Conservation (phyloP, 73 alveolate genomes). For the Paramecium bursaria region DNA sequence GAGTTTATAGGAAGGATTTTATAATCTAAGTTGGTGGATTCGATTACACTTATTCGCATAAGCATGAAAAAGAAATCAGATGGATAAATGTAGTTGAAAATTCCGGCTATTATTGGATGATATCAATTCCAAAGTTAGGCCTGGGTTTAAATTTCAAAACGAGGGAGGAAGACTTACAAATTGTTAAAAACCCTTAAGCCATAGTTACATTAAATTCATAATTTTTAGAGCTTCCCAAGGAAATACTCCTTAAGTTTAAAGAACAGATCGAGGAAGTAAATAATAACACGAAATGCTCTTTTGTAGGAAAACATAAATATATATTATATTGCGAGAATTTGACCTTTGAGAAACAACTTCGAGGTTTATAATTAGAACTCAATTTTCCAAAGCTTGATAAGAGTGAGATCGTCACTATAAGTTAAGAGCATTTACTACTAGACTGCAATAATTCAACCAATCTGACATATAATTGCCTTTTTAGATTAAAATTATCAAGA, state of each 20-base stretch:
- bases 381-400: background rate
- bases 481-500: background rate
- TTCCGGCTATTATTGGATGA: conserved; percentile 57
- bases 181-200: conserved; percentile 34
- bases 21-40: conserved; percentile 42
- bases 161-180: background rate
- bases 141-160: background rate
- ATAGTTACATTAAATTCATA: conserved; percentile 29
- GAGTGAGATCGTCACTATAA: background rate
- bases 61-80: background rate
- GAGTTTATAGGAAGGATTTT: background rate
- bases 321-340: conserved; percentile 40
- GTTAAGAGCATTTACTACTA: background rate
- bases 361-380: background rate
- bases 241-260: background rate
- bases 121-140: background rate
- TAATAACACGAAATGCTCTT: background rate
- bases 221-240: conserved; percentile 21
- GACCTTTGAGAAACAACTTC: background rate
- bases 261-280: background rate
- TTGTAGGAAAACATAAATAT: background rate
- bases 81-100: conserved; percentile 38
- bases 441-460: background rate
- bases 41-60: conserved; percentile 27
- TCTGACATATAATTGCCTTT: conserved; percentile 27